Conservation (phyloP, 345 rosid species). For the Clausena lansium region DNA sequence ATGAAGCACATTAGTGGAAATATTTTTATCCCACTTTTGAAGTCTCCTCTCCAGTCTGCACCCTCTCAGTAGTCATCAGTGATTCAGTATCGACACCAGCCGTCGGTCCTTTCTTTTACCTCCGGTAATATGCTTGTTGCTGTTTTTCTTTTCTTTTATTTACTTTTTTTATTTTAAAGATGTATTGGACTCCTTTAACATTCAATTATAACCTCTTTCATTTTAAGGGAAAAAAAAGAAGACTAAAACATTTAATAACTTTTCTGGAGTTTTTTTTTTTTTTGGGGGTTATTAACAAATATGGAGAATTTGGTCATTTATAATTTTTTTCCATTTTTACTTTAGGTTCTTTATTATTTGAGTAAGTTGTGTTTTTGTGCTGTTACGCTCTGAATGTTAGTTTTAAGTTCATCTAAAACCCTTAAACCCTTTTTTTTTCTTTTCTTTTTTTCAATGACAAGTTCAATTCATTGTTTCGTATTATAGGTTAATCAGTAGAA, state of each 20-base stretch:
- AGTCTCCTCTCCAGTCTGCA: neutral
- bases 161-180: too few species aligned
- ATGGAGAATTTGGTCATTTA: neutral
- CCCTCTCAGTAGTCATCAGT: neutral
- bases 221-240: neutral
- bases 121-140: neutral
- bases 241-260: neutral
- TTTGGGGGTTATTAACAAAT: neutral
- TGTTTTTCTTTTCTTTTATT: neutral
- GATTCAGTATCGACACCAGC: neutral
- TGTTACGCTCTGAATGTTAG: neutral
- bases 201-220: neutral
- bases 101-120: neutral
- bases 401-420: neutral
- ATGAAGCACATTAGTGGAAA: accelerated
- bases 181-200: neutral
- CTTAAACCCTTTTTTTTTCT: neutral
- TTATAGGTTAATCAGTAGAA: neutral
- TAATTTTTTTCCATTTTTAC: neutral
- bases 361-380: neutral
- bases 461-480: neutral
- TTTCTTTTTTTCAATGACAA: neutral
- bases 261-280: neutral
- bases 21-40: neutral
- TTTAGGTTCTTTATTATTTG: neutral